phyloP scores from a whole-genome alignment of 73 alveolate species.

The Uronychia setigera region DNA sequence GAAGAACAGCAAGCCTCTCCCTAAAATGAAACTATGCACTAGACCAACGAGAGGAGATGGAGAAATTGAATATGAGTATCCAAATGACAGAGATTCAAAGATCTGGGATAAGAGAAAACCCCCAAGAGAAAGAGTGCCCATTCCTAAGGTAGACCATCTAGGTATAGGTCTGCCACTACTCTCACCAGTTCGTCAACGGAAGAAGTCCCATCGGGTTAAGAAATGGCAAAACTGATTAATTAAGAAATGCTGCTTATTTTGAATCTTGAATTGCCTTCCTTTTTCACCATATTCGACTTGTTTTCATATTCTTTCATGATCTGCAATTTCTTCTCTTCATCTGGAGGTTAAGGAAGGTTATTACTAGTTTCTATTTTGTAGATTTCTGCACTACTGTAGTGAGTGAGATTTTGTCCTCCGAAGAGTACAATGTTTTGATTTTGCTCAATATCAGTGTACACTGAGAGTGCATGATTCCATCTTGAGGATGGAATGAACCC shows the following conservation, averaged over 20 bases:
- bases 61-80: background rate
- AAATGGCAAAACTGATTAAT: background rate
- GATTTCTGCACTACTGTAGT: background rate
- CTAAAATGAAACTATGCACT: background rate
- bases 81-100: background rate
- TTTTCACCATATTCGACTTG: background rate
- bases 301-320: background rate
- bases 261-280: background rate
- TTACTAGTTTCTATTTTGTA: background rate
- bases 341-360: background rate
- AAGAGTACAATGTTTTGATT: background rate
- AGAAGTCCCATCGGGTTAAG: too few species aligned
- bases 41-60: background rate
- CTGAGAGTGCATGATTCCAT: constrained; percentile 19
- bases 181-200: background rate
- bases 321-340: background rate
- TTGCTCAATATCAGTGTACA: too few species aligned
- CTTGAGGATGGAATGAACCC: constrained; percentile 61
- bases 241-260: background rate
- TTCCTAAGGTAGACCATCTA: background rate
- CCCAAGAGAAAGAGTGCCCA: background rate
- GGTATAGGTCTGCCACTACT: background rate
- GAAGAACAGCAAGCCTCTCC: background rate
- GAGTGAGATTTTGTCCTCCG: background rate
- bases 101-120: background rate